Evolutionary conservation across 306 rosid genomes (phyloP).

Genomic region (Parietaria judaica): DNA sequence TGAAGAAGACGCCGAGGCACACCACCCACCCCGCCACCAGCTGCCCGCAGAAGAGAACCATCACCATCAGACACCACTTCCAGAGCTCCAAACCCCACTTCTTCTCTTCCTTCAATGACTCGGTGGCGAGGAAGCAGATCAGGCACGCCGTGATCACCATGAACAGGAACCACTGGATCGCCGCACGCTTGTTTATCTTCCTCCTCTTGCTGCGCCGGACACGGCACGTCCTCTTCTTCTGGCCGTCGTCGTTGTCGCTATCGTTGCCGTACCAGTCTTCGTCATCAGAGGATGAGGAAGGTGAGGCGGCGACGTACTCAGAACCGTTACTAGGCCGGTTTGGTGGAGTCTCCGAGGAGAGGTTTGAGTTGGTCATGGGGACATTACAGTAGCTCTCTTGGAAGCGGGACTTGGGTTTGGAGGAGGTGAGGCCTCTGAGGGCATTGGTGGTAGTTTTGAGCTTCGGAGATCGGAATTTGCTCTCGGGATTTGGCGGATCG

Average conservation of each 20-base stretch:
- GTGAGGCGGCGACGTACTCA: neutral
- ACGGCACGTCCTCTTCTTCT: neutral
- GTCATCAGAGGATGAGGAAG: slow-evolving; percentile 21
- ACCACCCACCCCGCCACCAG: slow-evolving; percentile 41
- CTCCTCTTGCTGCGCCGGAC: slow-evolving; percentile 10
- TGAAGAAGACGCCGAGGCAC: slow-evolving; percentile 27
- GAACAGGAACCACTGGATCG: slow-evolving; percentile 36
- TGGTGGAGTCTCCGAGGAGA: slow-evolving; percentile 29
- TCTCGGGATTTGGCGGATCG: slow-evolving; percentile 20
- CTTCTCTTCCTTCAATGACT: slow-evolving; percentile 13
- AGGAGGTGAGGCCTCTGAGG: slow-evolving; percentile 29
- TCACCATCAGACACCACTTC: slow-evolving; percentile 45
- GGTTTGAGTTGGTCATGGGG: slow-evolving; percentile 29
- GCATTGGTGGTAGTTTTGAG: slow-evolving; percentile 13
- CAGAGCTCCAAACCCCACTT: slow-evolving; percentile 30
- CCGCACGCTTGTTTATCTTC: slow-evolving; percentile 31
- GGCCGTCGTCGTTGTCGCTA: slow-evolving; percentile 12
- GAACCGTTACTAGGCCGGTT: neutral
- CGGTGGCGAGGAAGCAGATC: slow-evolving; percentile 26
- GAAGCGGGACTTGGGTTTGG: slow-evolving; percentile 42
- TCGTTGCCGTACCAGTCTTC: slow-evolving; percentile 20
- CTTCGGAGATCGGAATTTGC: slow-evolving; percentile 8
- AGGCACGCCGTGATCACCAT: slow-evolving; percentile 33
- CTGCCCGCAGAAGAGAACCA: slow-evolving; percentile 47
- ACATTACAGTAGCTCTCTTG: slow-evolving; percentile 24